These are phyloP conservation scores for Tylopilus rubrobrunneus DNA, from an alignment of 768 basidiomycete genomes.

Conservation along the genomic window DNA sequence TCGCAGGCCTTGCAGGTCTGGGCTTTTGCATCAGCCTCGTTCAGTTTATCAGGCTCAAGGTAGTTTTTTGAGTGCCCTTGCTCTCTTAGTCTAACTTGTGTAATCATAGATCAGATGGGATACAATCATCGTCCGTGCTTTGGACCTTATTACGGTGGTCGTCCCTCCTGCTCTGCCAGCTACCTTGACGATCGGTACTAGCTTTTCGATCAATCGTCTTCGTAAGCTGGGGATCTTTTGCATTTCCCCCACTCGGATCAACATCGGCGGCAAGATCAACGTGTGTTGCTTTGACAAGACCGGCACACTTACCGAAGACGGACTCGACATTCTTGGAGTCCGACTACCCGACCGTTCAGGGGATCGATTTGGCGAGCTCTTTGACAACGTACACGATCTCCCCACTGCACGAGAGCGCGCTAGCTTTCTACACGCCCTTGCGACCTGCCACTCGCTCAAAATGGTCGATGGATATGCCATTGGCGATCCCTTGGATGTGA, in stretches of 20 bases:
- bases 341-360: conserved; percentile 75
- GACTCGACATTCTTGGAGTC: conserved; percentile 93
- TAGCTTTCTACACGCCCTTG: conserved; percentile 85
- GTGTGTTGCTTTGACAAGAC: conserved; percentile 99
- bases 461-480: conserved; percentile 83
- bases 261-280: conserved; percentile 93
- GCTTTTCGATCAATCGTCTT: conserved; percentile 87
- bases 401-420: conserved; percentile 70
- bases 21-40: conserved; percentile 91
- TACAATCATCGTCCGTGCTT: conserved; percentile 85
- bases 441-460: conserved; percentile 95
- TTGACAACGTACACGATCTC: conserved; percentile 82
- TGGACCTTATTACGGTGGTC: conserved; percentile 95
- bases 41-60: conserved; percentile 88
- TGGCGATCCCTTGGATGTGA: conserved; percentile 93
- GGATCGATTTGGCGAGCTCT: conserved; percentile 84
- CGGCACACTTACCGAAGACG: conserved; percentile 97
- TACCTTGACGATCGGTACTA: conserved; percentile 94
- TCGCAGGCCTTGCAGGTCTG: conserved; percentile 84
- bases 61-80: conserved; percentile 30
- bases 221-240: conserved; percentile 89
- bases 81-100: conserved; percentile 1
- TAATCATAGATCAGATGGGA: conserved; percentile 72
- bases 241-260: conserved; percentile 93
- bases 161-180: conserved; percentile 97